Base-by-base conservation (phyloP, 352 stramenopile genomes). In the Globisporangium paddicum region DNA sequence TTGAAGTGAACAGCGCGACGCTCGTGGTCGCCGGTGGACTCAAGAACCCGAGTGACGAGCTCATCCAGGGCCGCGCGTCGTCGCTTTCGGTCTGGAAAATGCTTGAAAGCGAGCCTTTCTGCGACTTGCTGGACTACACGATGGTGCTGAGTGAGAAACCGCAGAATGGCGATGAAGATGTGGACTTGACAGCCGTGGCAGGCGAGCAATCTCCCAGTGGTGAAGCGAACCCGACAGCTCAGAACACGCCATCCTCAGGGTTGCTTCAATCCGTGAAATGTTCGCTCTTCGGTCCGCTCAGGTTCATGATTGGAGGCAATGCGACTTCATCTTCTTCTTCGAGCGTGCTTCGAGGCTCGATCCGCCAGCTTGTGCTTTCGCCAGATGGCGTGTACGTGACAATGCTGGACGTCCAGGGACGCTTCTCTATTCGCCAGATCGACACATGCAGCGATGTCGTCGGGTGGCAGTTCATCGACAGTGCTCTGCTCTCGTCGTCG, bases 71-170 rank as follows among this genome's bases (percentile, higher is more conserved):
- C 3, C 62, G 72, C 38, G 78, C 75, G 21, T 89, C 79, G 1
- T 89, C 82, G 3, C 44, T 92, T 28, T 90, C 73, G 55, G 78
- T 88, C 16, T 92, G 82, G 82, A 72, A 67, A 47, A 55, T 92
- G 19, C 21, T 34, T 9, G 62, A 67, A 3, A 63, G 53, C 28
- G 78, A 77, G 48, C 69, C 85, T 18, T 63, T 73, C 34, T 66
- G 66, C 1, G 79, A 90, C 35, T 40, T 92, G 37, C 58, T 90
- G 25, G 82, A 92, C 50, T 87, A 74, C 52, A 89, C 79, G 16
- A 87, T 92, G 66, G 64, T 90, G 1, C 32, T 87, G 14, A 76
- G 63, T 23, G 8, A 64, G 51, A n/a, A 63, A 7, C 13, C 23
- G 21, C 62, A 13, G 3, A 14, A 5, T 40, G 37, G 16, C 1